These are phyloP conservation scores for carrot (Daucus carota) DNA, from an alignment of 129 eudicot genomes.

Conservation along the genomic window DH1_v3.0 NC_030381.2:50537501-50538000, in stretches of 20 bases:
- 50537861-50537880: conserved; percentile 9
- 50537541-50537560: conserved; percentile 14
- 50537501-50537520: conserved; percentile 26
- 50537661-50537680: conserved; percentile 16
- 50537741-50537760: conserved; percentile 28
- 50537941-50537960: not conserved
- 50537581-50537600: too few species aligned
- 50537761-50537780: conserved; percentile 19
- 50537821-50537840: conserved; percentile 19
- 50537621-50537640: not conserved
- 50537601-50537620: not conserved
- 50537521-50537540: conserved; percentile 7
- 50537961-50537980: conserved; percentile 13
- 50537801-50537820: conserved; percentile 15
- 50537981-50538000: conserved; percentile 22
- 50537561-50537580: conserved; percentile 7
- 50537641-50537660: not conserved
- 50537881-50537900: not conserved
- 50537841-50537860: conserved; percentile 12
- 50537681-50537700: conserved; percentile 19
- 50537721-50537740: conserved; percentile 21
- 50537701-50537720: conserved; percentile 15
- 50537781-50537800: conserved; percentile 23
- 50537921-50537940: not conserved
- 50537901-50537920: not conserved